These are phyloP conservation scores for Calocybe gangraenosa DNA, from an alignment of 768 basidiomycete genomes.

Conservation along the genomic window DNA sequence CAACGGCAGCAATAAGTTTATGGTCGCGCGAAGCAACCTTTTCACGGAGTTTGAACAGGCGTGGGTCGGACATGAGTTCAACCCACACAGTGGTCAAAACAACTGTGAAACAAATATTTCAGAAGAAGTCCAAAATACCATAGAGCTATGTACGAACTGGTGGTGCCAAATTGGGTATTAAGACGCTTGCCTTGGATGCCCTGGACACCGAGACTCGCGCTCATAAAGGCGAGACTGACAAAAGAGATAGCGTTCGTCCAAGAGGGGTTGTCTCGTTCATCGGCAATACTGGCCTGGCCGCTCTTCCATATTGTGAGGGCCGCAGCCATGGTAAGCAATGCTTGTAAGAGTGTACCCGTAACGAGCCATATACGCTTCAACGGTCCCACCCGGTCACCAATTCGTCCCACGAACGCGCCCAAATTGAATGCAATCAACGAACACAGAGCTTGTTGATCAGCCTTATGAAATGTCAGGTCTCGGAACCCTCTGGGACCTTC, in stretches of 20 bases:
- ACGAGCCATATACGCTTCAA: slow-evolving; percentile 75
- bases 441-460: slow-evolving; percentile 81
- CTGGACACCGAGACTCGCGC: slow-evolving; percentile 79
- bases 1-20: slow-evolving; percentile 23
- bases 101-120: slow-evolving; percentile 33
- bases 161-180: slow-evolving; percentile 76
- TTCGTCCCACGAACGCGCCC: slow-evolving; percentile 74
- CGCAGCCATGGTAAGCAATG: slow-evolving; percentile 69
- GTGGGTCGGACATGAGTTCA: slow-evolving; percentile 79
- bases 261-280: slow-evolving; percentile 53
- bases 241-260: slow-evolving; percentile 70
- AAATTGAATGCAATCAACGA: slow-evolving; percentile 75
- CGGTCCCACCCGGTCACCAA: slow-evolving; percentile 79
- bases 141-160: slow-evolving; percentile 42
- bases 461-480: slow-evolving; percentile 64
- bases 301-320: slow-evolving; percentile 73
- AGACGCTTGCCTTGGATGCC: slow-evolving; percentile 82
- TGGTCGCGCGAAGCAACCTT: slow-evolving; percentile 32
- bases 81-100: slow-evolving; percentile 89
- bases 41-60: slow-evolving; percentile 56
- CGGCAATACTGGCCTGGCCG: slow-evolving; percentile 49
- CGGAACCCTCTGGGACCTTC: slow-evolving; percentile 39
- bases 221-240: slow-evolving; percentile 74
- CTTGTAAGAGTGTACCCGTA: slow-evolving; percentile 67
- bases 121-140: neutral